Evolutionary conservation across 805 yeast genomes (phyloP).

Genomic region (Myxozyma udenii): DNA sequence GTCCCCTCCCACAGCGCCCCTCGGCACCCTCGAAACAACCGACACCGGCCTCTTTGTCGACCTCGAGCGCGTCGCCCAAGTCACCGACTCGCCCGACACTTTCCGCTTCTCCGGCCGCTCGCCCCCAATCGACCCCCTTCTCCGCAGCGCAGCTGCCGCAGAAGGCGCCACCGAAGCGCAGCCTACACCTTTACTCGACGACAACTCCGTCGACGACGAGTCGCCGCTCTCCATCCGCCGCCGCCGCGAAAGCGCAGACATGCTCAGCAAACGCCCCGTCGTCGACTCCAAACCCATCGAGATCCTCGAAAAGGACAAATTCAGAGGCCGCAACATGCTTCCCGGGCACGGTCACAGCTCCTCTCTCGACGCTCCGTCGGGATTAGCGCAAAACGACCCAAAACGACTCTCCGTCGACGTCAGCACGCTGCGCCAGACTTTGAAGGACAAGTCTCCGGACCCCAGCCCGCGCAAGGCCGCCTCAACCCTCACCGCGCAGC

Average conservation of each 20-base stretch:
- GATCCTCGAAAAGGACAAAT: conserved; percentile 15
- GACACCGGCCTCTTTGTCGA: conserved; percentile 15
- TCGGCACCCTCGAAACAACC: conserved; percentile 25
- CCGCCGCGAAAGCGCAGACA: conserved; percentile 2
- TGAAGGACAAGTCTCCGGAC: not conserved
- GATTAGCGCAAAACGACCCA: conserved; percentile 14
- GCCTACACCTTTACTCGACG: conserved; percentile 1
- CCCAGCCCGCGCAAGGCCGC: not conserved
- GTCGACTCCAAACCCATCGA: too few species aligned
- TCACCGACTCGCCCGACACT: conserved; percentile 5
- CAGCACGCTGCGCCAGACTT: conserved; percentile 12
- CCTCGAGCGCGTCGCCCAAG: conserved; percentile 10
- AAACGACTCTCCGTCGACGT: conserved; percentile 21
- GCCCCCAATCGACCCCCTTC: not conserved
- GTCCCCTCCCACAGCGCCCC: conserved; percentile 6
- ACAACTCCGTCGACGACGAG: conserved; percentile 12
- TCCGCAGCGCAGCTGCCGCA: conserved; percentile 5
- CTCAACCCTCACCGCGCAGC: conserved; percentile 2
- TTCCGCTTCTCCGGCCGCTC: not conserved
- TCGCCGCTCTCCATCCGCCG: conserved; percentile 6
- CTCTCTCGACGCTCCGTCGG: not conserved
- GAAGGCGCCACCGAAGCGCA: conserved; percentile 3
- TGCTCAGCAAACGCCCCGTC: not conserved
- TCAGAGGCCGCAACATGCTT: conserved; percentile 7
- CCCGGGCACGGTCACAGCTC: conserved; percentile 4